phyloP scores from a whole-genome alignment of 257 asterid species.

The Vinca minor region DNA sequence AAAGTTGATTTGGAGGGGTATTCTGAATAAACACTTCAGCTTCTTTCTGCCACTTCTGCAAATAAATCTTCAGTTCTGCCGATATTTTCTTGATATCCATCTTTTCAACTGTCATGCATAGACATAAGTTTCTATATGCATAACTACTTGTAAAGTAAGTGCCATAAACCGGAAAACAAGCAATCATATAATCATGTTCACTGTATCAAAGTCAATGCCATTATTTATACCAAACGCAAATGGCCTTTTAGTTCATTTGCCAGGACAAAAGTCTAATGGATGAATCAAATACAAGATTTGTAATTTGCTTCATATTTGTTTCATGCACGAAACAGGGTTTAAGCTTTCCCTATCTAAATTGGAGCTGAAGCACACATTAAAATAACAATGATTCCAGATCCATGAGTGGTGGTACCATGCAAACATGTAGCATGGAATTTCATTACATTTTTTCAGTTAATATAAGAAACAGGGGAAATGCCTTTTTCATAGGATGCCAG shows the following conservation, averaged over 20 bases:
- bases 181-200: neutral
- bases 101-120: neutral
- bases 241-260: neutral
- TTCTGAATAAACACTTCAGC: constrained; percentile 11
- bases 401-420: neutral
- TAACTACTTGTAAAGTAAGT: neutral
- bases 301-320: neutral
- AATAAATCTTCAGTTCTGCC: constrained; percentile 3
- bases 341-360: neutral
- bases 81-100: constrained; percentile 10
- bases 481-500: neutral
- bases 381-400: too few relatives aligned
- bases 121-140: neutral
- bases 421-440: neutral
- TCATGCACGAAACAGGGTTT: neutral
- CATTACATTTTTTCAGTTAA: neutral
- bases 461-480: neutral
- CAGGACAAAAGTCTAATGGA: neutral
- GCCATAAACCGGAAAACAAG: neutral
- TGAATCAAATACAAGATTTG: neutral
- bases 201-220: neutral
- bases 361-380: neutral
- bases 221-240: neutral
- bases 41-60: constrained; percentile 10
- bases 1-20: constrained; percentile 17